Percentiles rank a stretch among this genome's conserved stretches.
Conservation (phyloP, 2,329 filamentous ascomycete genomes). For the Verticillium albo-atrum region DNA sequence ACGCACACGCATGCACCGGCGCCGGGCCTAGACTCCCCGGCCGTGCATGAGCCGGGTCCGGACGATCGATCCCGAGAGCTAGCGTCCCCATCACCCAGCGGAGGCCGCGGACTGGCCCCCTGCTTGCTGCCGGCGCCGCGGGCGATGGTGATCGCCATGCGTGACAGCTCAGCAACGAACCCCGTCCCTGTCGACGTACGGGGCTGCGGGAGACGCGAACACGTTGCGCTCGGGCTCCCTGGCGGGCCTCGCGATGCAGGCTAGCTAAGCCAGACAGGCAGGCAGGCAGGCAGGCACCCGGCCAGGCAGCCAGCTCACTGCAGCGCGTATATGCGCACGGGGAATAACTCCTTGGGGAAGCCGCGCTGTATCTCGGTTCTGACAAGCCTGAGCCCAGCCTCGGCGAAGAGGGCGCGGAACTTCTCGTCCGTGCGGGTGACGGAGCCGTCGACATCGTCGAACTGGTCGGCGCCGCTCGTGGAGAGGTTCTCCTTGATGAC, state of each 20-base stretch:
- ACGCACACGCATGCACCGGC: not conserved
- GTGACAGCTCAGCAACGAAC: not conserved
- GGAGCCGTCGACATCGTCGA: conserved; percentile 11
- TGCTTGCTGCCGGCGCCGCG: not conserved
- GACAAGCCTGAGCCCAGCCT: conserved; percentile 65
- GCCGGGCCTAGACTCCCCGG: not conserved
- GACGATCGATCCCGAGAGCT: not conserved
- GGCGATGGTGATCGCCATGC: not conserved
- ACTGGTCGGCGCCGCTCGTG: conserved; percentile 57
- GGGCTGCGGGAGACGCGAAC: too few species aligned
- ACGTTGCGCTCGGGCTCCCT: too few species aligned
- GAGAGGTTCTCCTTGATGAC: conserved; percentile 64
- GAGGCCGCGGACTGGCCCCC: not conserved
- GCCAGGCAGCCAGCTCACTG: not conserved
- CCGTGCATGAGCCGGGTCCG: not conserved
- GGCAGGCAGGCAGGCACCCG: not conserved
- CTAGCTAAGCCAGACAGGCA: not conserved
- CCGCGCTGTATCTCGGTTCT: conserved; percentile 69
- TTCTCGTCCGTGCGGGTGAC: conserved; percentile 50
- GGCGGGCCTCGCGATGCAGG: not conserved
- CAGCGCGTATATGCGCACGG: conserved; percentile 75
- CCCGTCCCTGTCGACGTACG: not conserved
- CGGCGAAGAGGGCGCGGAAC: conserved; percentile 64
- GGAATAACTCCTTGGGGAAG: conserved; percentile 58
- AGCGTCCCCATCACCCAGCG: not conserved